Evolutionary conservation across 768 basidiomycete species (phyloP).

Genomic region (Rhodotorula diobovata): DNA sequence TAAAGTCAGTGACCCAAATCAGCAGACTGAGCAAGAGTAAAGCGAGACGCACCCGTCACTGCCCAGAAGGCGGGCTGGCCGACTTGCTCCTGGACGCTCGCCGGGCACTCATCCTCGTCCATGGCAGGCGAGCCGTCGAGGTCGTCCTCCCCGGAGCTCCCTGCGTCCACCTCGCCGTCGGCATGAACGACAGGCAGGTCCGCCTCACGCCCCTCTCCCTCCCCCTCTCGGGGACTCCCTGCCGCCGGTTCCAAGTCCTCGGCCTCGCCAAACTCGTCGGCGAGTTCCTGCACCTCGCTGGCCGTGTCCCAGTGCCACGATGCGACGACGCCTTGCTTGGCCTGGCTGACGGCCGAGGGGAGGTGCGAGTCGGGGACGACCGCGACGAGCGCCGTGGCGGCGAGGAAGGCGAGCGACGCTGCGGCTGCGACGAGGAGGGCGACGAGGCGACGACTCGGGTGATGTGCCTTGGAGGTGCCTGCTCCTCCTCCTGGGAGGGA

Average conservation of each 20-base stretch:
- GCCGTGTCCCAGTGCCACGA: neutral
- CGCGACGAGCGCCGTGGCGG: neutral
- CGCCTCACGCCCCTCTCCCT: too few relatives aligned
- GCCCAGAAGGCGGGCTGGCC: conserved; percentile 10
- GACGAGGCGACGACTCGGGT: neutral
- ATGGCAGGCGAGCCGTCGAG: neutral
- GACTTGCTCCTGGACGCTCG: neutral
- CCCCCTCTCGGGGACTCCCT: too few relatives aligned
- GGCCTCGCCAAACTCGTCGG: neutral
- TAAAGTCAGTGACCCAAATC: neutral
- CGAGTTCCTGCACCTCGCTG: neutral
- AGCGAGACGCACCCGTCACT: neutral
- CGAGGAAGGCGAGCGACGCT: neutral
- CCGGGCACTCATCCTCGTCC: neutral
- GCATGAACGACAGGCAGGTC: neutral
- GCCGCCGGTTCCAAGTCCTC: neutral
- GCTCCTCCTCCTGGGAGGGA: neutral
- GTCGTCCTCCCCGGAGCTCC: too few relatives aligned
- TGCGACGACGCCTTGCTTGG: conserved; percentile 3
- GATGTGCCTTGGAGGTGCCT: too few relatives aligned
- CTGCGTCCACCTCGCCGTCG: too few relatives aligned
- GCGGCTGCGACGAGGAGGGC: neutral
- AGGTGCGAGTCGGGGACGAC: conserved; percentile 11
- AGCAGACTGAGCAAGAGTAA: too few relatives aligned
- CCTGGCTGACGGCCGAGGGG: neutral